phyloP scores from a whole-genome alignment of 192 early-diverging fungal genomes.

The Haplosporangium gracile region DNA sequence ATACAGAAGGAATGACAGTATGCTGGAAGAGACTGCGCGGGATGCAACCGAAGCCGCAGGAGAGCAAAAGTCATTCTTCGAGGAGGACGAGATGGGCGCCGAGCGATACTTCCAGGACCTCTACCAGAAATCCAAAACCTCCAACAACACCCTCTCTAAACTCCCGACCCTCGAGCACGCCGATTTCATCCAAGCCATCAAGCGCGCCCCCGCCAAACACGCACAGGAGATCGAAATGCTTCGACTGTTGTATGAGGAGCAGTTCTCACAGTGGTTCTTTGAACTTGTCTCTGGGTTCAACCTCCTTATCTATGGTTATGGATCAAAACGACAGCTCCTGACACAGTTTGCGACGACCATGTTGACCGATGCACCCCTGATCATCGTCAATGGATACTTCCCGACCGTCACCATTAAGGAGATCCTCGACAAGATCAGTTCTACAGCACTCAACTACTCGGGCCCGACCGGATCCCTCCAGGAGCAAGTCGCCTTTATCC shows the following conservation, averaged over 20 bases:
- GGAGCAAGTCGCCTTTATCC: constrained; percentile 77
- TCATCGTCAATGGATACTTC: constrained; percentile 90
- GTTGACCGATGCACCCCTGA: constrained; percentile 70
- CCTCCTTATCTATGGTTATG: constrained; percentile 93
- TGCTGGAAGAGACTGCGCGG: constrained; percentile 27
- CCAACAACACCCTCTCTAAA: constrained; percentile 89
- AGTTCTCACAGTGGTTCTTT: constrained; percentile 92
- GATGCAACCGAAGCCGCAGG: constrained; percentile 24
- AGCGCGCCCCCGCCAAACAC: constrained; percentile 71
- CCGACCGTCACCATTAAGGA: constrained; percentile 81
- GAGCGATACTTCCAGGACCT: constrained; percentile 87
- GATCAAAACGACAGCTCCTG: constrained; percentile 90
- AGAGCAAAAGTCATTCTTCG: constrained; percentile 47
- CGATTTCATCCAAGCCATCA: constrained; percentile 71
- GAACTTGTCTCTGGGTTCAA: constrained; percentile 89
- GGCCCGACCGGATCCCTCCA: constrained; percentile 65
- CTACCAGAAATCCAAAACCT: constrained; percentile 72
- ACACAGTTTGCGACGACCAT: constrained; percentile 75
- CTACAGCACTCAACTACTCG: constrained; percentile 45
- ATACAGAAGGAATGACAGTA: constrained; percentile 15
- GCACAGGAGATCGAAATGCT: constrained; percentile 68
- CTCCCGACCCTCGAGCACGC: constrained; percentile 81
- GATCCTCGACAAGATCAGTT: constrained; percentile 74
- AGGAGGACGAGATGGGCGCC: constrained; percentile 65
- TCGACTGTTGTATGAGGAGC: constrained; percentile 64